phyloP scores from a whole-genome alignment of 768 basidiomycete genomes.

The Podaxis sp. region DNA sequence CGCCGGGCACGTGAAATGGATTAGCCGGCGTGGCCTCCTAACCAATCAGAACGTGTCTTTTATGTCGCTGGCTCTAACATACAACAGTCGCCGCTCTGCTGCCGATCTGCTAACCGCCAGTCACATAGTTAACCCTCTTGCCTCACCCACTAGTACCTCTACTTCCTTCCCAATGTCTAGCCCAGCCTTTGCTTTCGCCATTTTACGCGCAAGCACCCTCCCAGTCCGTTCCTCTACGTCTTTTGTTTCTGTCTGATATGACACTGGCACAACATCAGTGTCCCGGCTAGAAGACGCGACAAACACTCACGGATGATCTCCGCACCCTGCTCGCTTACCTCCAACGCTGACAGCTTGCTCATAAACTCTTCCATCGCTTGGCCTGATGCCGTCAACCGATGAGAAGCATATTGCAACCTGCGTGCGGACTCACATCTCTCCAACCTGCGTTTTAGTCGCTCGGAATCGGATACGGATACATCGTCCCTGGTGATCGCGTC shows the following conservation, averaged over 20 bases:
- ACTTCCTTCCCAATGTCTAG: constrained; percentile 20
- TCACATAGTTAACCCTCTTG: constrained; percentile 9
- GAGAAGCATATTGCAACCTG: neutral
- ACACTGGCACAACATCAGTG: neutral
- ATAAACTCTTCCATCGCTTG: neutral
- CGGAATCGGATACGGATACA: neutral
- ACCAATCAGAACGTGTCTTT: constrained; percentile 32
- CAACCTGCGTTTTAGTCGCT: neutral
- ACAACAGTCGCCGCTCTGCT: constrained; percentile 21
- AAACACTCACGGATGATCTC: constrained; percentile 3
- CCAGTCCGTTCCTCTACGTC: neutral
- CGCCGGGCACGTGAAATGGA: constrained; percentile 37
- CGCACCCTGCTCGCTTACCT: neutral
- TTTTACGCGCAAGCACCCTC: constrained; percentile 20
- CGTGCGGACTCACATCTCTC: neutral
- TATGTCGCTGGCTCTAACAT: constrained; percentile 20
- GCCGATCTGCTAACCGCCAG: neutral
- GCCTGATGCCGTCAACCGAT: neutral
- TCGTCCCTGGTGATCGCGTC: neutral
- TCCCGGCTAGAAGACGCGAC: neutral
- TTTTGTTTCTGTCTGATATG: neutral
- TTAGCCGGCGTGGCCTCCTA: constrained; percentile 5
- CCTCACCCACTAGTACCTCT: constrained; percentile 14
- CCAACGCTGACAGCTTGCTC: neutral
- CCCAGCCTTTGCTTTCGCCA: constrained; percentile 18